Base-by-base conservation (phyloP, 345 rosid genomes). In the Brassica rapa region DNA sequence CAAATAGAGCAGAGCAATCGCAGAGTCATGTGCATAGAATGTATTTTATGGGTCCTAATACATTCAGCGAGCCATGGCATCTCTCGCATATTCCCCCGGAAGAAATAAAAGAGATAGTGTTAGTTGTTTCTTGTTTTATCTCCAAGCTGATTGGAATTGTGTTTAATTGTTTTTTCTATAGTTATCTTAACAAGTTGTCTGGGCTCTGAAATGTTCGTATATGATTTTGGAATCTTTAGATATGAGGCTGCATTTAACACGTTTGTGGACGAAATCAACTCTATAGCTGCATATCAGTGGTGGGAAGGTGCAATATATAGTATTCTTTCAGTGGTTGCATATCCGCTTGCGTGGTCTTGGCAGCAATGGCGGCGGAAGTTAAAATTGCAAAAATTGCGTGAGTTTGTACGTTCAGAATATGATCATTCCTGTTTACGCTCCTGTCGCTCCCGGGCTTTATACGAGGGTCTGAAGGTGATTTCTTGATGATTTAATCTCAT, bases 321-420 rank as follows among this genome's bases (percentile, higher is more conserved):
- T 83, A 91, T 96, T 82, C 92, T 96, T 73, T 91, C 88, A 65
- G 77, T 90, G 78, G 85, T 90, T 81, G 89, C 85, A 10, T 91
- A 89, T 86, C 99, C 98, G 12, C 85, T 93, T 78, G 97, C 97
- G 37, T 93, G 96, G 95, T 96, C 99, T 70, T 96, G 99, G 99
- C 97, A 90, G 84, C 99, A 96, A 73, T 91, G 96, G 96, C 89
- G 98, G 63, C 88, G 89, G 57, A 88, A 90, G 81, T 75, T 91
- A 78, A 91, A 89, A 75, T 82, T 96, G 83, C 99, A 96, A 80
- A 89, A 83, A 56, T 79, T 96, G 56, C 96, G 99, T 55, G 98
- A 96, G 84, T 96, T 89, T 87, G 98, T 96, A 73, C 92, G 99
- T 68, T 96, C 99, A 9, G 99, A 90, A 82, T 96, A 96, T 85